Evolutionary conservation across 176 grass and related monocot species (phyloP), one percentile per base, ranked within the genome.

Genomic region (Areca catechu): DNA sequence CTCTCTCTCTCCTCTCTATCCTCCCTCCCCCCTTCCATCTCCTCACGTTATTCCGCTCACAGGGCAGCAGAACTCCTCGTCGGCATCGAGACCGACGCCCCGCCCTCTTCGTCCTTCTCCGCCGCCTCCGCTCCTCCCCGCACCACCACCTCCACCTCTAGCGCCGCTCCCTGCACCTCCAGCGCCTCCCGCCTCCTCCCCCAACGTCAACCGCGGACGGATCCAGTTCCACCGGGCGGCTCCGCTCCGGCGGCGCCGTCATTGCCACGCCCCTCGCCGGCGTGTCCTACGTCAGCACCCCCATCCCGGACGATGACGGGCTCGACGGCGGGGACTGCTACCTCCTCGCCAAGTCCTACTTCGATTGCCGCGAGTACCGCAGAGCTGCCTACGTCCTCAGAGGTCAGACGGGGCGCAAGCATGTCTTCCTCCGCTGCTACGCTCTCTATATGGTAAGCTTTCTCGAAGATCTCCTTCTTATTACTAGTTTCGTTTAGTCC

Each of bases 331-430:
- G 2, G 30, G 10, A 98, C 27, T 80, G 67, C 50, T 98, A 92
- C 81, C 78, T 98, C 63, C 81, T 98, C 51, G 93, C 93, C 18
- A 92, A 98, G 78, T 92, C 93, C 22, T 98, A 84, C 73, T 88
- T 92, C 66, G 88, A 92, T 76, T 98, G 93, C 54, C 83, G 84
- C 15, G 87, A 98, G 81, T 92, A 98, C 70, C 82, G 88, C 20
- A 77, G 93, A 47, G 87, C 87, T 6, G 84, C 78, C 5, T 81
- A 92, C 69, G 78, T 72, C 28, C 79, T 98, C 54, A 63, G 71
- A 50, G 79, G 73, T 20, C 81, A 89, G 55, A 67, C 61, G 15
- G 84, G 84, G 2, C 80, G 80, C 54, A 92, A 85, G 70, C 63
- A 84, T 16, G 81, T 92, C 15, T 98, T 98, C 79, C 73, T 98